Conservation (phyloP, 2,329 filamentous ascomycete genomes). For the Fusarium nisikadoi region DNA sequence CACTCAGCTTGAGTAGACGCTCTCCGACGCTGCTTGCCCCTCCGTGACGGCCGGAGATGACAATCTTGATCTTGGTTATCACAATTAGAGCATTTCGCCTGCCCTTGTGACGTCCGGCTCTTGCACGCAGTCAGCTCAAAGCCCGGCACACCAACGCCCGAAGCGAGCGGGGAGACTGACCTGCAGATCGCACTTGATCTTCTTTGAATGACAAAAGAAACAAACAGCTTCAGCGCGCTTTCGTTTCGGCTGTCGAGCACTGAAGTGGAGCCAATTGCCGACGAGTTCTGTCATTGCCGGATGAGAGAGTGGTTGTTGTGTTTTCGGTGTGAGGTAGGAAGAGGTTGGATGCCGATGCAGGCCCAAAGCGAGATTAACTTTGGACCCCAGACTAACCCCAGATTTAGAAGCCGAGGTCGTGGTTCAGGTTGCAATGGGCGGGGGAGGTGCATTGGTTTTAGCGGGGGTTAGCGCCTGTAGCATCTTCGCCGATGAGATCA, state of each 20-base stretch:
- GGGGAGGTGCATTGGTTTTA: not conserved
- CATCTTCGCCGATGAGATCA: no score
- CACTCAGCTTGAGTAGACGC: not conserved
- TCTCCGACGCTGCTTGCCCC: constrained; percentile 37
- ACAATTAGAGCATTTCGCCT: constrained; percentile 46
- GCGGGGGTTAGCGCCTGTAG: not conserved
- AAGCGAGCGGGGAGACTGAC: not conserved
- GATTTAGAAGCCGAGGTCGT: not conserved
- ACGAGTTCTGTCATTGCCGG: constrained; percentile 45
- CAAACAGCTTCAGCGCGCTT: constrained; percentile 46
- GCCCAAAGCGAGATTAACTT: not conserved
- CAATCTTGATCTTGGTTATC: constrained; percentile 42
- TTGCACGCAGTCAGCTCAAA: not conserved
- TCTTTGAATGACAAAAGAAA: constrained; percentile 49
- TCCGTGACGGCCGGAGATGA: constrained; percentile 45
- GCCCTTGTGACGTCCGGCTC: constrained; percentile 38
- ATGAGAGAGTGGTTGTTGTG: not conserved
- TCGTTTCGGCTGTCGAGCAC: constrained; percentile 45
- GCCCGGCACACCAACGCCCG: not conserved
- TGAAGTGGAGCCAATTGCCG: constrained; percentile 50
- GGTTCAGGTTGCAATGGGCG: not conserved
- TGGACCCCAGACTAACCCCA: not conserved
- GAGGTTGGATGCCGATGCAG: not conserved
- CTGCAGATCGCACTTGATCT: constrained; percentile 51
- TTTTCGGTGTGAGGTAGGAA: not conserved